Evolutionary conservation across 2,329 filamentous ascomycete species (phyloP), one percentile per base, ranked within the genome.

Genomic region (Colletotrichum simmondsii): DNA sequence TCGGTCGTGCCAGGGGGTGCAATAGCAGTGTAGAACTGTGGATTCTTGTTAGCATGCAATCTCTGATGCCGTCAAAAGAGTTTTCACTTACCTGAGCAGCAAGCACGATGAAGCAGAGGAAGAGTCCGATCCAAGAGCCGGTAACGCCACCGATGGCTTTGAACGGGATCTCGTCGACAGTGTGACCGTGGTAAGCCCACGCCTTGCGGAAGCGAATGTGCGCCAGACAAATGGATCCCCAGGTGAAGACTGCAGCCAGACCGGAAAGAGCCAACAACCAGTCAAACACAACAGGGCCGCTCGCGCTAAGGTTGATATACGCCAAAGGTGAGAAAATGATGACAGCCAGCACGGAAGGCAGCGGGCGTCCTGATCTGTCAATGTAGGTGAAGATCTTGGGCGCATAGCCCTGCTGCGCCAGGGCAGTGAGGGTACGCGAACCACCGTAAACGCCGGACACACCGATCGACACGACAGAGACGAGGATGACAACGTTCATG

Each of bases 151-250:
- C 86, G 59, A 87, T 82, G n/a, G 91, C 89, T 46, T 82, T 82
- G 84, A 92, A 94, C 1, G 92, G 89, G 3, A 94, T 88, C 77
- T 92, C 90, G 12, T 92, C 89, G 2, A 92, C 79, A 1, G 84
- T 86, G 76, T 88, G 90, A 22, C 90, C 90, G 70, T 92, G 86
- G 28, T 81, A 78, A 14, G 79, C 80, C 91, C 91, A 93, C 0
- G 90, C 91, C 11, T 78, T 76, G 37, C 91, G 90, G 87, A 92
- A 93, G 19, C 91, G 90, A 75, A 93, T 91, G 77, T 93, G 91
- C 2, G 89, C 87, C 3, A 91, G 79, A 79, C 90, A 92, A 77
- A 93, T 92, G 64, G 88, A 90, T 30, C 86, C 90, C 91, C 91
- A 93, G 19, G 90, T 89, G 80, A 92, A 92, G 57, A 93, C 85